Conservation (phyloP, 352 stramenopile genomes). For the Phytophthora ohioensis region DNA sequence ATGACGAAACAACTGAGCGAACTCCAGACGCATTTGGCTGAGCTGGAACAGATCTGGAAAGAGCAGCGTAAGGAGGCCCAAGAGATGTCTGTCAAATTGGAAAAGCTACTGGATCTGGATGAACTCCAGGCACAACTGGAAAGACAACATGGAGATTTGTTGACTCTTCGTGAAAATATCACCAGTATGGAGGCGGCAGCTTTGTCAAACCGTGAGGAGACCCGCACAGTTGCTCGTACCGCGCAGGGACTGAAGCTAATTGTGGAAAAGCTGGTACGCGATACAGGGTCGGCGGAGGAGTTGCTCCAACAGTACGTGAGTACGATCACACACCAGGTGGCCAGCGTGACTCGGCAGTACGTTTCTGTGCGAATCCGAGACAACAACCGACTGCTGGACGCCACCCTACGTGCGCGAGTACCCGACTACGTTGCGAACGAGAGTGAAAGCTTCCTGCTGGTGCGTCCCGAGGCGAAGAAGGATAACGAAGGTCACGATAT, state of each 20-base stretch:
- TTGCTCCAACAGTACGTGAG: conserved; percentile 86
- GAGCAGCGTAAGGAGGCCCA: conserved; percentile 20
- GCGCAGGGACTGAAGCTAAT: conserved; percentile 74
- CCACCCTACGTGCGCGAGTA: conserved; percentile 73
- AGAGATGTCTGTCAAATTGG: conserved; percentile 22
- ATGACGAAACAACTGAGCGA: conserved; percentile 32
- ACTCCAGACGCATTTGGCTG: conserved; percentile 26
- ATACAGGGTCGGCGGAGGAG: conserved; percentile 72
- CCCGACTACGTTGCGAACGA: conserved; percentile 76
- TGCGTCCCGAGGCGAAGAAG: conserved; percentile 60
- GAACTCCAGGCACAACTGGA: conserved; percentile 49
- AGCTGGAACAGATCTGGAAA: conserved; percentile 31
- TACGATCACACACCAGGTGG: conserved; percentile 87
- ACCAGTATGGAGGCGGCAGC: conserved; percentile 53
- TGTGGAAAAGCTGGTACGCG: conserved; percentile 80
- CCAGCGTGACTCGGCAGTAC: conserved; percentile 83
- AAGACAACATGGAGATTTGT: conserved; percentile 49
- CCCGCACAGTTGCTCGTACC: conserved; percentile 53
- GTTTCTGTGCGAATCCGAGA: conserved; percentile 83
- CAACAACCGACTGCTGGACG: conserved; percentile 84
- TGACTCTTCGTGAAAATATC: conserved; percentile 51
- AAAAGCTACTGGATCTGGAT: conserved; percentile 36
- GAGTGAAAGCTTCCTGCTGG: conserved; percentile 73
- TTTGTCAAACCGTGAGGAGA: conserved; percentile 54
- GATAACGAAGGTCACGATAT: conserved; percentile 22